A percentile compares a stretch with the other conserved stretches of the same genome.
phyloP scores from a whole-genome alignment of 352 stramenopile species.

The Pythium periplocum region DNA sequence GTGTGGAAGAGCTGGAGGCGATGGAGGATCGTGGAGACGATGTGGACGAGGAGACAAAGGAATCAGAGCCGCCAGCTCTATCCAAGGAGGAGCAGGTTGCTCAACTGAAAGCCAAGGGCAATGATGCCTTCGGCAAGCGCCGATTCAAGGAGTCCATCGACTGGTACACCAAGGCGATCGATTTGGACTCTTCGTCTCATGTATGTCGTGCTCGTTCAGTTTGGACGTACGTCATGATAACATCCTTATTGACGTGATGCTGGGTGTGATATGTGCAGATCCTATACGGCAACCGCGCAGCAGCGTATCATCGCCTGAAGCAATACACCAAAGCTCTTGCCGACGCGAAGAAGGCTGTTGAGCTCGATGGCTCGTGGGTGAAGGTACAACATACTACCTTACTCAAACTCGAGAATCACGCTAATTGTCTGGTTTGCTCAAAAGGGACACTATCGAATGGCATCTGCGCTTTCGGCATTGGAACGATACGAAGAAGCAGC shows the following conservation, averaged over 20 bases:
- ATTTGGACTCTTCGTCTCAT: constrained; percentile 58
- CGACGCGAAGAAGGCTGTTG: constrained; percentile 58
- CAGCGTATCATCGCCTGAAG: constrained; percentile 66
- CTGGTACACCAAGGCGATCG: constrained; percentile 89
- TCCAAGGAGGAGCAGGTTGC: constrained; percentile 27
- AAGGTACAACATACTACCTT: constrained; percentile 30
- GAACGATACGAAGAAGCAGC: constrained; percentile 61
- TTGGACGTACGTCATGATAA: too few species aligned
- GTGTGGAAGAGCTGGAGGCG: constrained; percentile 80
- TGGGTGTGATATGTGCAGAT: constrained; percentile 30
- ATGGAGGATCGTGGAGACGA: constrained; percentile 40
- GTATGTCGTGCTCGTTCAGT: constrained; percentile 22
- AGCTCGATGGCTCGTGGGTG: constrained; percentile 66
- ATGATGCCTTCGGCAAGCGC: constrained; percentile 64
- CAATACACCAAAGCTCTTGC: constrained; percentile 58
- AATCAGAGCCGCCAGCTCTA: constrained; percentile 11
- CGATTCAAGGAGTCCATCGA: constrained; percentile 76
- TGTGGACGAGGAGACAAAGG: constrained; percentile 24
- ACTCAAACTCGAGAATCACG: not conserved
- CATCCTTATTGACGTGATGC: too few species aligned
- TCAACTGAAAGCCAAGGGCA: constrained; percentile 67
- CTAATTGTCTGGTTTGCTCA: not conserved
- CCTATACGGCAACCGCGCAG: constrained; percentile 77
- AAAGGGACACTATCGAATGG: constrained; percentile 75
- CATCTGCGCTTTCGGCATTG: constrained; percentile 56